Evolutionary conservation across 768 basidiomycete genomes (phyloP).

Genomic region (Agaricus sinodeliciosus): DNA sequence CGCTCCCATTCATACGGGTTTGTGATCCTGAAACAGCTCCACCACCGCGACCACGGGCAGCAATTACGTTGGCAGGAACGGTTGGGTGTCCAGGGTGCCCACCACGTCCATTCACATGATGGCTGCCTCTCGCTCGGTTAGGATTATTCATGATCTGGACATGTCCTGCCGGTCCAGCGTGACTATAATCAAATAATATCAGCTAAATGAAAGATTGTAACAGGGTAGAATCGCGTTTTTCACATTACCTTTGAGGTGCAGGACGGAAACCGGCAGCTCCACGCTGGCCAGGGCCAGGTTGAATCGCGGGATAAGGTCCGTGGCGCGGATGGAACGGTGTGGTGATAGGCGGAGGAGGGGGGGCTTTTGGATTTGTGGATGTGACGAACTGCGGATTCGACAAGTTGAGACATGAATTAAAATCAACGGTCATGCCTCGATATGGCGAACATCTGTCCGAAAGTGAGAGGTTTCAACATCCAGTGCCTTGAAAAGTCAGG

Average conservation of each 20-base stretch:
- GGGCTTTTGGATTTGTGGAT: conserved; percentile 57
- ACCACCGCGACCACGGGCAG: conserved; percentile 2
- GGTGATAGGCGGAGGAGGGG: conserved; percentile 37
- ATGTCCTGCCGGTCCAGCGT: conserved; percentile 29
- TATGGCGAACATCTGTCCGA: conserved; percentile 76
- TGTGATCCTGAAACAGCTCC: not conserved
- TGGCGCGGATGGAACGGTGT: conserved; percentile 60
- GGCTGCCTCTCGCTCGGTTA: conserved; percentile 37
- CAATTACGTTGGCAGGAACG: conserved; percentile 12
- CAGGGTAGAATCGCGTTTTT: not conserved
- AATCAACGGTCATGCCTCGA: conserved; percentile 84
- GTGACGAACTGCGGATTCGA: conserved; percentile 80
- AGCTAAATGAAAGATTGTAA: not conserved
- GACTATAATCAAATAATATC: conserved; percentile 15
- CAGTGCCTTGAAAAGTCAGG: not conserved
- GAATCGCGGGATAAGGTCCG: conserved; percentile 60
- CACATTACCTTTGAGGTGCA: conserved; percentile 32
- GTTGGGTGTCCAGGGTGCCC: conserved; percentile 14
- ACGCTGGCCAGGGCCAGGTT: conserved; percentile 44
- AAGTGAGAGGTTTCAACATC: not conserved
- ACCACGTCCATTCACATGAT: conserved; percentile 25
- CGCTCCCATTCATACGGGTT: conserved; percentile 5
- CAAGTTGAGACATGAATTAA: conserved; percentile 85
- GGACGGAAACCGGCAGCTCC: conserved; percentile 64
- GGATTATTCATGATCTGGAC: conserved; percentile 78